A percentile compares a stretch with the other conserved stretches of the same genome.
Conservation (phyloP, 1,139 yeast genomes). For the Nematodospora anomalae region DNA sequence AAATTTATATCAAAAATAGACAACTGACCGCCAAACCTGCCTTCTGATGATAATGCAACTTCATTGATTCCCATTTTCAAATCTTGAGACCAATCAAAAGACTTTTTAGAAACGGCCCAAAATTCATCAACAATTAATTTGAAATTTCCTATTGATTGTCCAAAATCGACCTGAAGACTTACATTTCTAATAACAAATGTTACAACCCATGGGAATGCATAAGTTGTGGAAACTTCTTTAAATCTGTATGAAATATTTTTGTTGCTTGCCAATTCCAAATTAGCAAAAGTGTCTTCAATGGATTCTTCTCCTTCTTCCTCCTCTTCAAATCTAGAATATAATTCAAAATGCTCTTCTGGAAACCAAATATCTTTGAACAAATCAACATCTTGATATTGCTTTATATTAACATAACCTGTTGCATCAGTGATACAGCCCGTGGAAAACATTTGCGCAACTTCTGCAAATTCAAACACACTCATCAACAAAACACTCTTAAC, state of each 20-base stretch:
- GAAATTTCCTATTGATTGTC: slow-evolving; percentile 77
- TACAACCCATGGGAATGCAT: slow-evolving; percentile 75
- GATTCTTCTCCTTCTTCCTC: slow-evolving; percentile 4
- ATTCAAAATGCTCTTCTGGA: slow-evolving; percentile 34
- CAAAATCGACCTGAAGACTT: slow-evolving; percentile 66
- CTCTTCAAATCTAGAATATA: slow-evolving; percentile 2
- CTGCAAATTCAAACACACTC: slow-evolving; percentile 38
- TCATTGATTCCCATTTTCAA: slow-evolving; percentile 60
- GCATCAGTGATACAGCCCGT: slow-evolving; percentile 59
- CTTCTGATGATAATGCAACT: slow-evolving; percentile 58
- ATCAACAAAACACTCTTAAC: slow-evolving; percentile 52
- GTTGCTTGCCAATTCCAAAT: slow-evolving; percentile 27
- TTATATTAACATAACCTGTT: slow-evolving; percentile 66
- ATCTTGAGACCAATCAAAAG: slow-evolving; percentile 71
- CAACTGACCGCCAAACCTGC: slow-evolving; percentile 78
- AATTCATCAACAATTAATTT: slow-evolving; percentile 53
- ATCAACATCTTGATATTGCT: slow-evolving; percentile 84
- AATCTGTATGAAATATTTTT: slow-evolving; percentile 52
- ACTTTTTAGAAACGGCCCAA: slow-evolving; percentile 72
- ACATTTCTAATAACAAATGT: slow-evolving; percentile 57
- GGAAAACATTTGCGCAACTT: slow-evolving; percentile 42
- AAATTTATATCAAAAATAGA: slow-evolving; percentile 49
- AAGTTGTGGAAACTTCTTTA: slow-evolving; percentile 60
- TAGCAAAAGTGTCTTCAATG: slow-evolving; percentile 3
- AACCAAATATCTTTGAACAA: slow-evolving; percentile 85